phyloP scores from a whole-genome alignment of 164 flowering plant genomes.

The Magnolia changhungtana region DNA sequence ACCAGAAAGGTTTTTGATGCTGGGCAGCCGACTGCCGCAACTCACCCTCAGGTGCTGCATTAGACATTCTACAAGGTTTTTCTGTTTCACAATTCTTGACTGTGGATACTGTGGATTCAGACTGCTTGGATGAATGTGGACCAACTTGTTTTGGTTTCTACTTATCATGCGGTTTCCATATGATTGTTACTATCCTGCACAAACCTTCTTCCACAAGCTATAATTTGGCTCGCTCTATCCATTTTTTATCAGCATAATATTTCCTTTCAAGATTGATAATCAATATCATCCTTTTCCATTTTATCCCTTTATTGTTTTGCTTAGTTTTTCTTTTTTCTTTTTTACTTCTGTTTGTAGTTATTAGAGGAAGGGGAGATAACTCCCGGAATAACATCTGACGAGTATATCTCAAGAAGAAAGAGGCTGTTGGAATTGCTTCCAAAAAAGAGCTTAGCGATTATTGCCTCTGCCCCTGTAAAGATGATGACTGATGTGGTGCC shows the following conservation, averaged over 20 bases:
- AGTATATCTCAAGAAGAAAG: conserved; percentile 69
- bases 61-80: neutral
- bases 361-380: conserved; percentile 78
- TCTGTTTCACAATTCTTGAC: neutral
- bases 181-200: neutral
- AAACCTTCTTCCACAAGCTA: neutral
- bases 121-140: neutral
- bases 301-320: neutral
- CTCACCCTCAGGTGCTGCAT: conserved; percentile 74
- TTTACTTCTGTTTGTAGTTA: conserved; percentile 35
- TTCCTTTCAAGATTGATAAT: neutral
- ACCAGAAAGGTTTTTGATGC: conserved; percentile 41
- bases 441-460: conserved; percentile 69
- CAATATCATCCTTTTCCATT: neutral
- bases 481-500: conserved; percentile 99
- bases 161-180: neutral
- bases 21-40: conserved; percentile 78
- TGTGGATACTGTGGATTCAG: neutral
- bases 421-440: conserved; percentile 80
- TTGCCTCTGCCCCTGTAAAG: conserved; percentile 89
- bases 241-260: neutral
- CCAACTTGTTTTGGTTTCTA: neutral
- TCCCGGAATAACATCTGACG: conserved; percentile 69
- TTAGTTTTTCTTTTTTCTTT: neutral
- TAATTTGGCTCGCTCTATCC: neutral